Base-by-base conservation (phyloP, 2,329 filamentous ascomycete species). In the Pezicula rhizophila region DNA sequence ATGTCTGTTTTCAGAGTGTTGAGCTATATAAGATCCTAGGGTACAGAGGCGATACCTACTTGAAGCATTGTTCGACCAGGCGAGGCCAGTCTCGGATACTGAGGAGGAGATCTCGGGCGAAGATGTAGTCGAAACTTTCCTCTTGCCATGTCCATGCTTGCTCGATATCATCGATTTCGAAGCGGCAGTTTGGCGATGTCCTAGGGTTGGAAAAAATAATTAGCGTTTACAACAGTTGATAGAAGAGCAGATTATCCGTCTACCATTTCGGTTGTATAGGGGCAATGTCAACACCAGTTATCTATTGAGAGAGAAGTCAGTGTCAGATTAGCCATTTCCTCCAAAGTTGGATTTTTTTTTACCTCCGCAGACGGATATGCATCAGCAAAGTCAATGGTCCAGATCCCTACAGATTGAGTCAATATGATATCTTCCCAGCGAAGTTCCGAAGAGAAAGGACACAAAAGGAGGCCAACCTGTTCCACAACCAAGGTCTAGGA, bases 401-500 rank as follows among this genome's bases (percentile, higher is more conserved):
- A 49, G 20, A 49, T 49, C 40, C 47, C 47, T 48, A 38, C 2
- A 38, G 10, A 18, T 15, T 37, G 35, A 38, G 18, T 38, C 35
- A n/a, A 38, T 38, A 14, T 38, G 8, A 15, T 37, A 15, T 37
- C 8, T 37, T 15, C 34, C 8, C 34, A 6, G 34, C 2, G 5
- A 37, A 23, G 23, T 5, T 11, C 34, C 34, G 4, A 37, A 8
- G 34, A 11, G 34, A 37, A 37, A 37, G 12, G 11, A 5, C 5
- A 37, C 8, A 15, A 6, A 6, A 18, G 18, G 11, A 40, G 14
- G 26, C 39, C 20, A 10, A 40, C 66, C 65, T 6, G 67, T 70
- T 10, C 67, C 67, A 7, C 66, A 68, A 2, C 66, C 66, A 23
- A 69, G 49, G 33, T 70, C 66, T 7, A 70, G 49, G 14, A 70